Evolutionary conservation across 441 rosid genomes (phyloP), one percentile per base, ranked within the genome.

Genomic region (Aleurites moluccanus): DNA sequence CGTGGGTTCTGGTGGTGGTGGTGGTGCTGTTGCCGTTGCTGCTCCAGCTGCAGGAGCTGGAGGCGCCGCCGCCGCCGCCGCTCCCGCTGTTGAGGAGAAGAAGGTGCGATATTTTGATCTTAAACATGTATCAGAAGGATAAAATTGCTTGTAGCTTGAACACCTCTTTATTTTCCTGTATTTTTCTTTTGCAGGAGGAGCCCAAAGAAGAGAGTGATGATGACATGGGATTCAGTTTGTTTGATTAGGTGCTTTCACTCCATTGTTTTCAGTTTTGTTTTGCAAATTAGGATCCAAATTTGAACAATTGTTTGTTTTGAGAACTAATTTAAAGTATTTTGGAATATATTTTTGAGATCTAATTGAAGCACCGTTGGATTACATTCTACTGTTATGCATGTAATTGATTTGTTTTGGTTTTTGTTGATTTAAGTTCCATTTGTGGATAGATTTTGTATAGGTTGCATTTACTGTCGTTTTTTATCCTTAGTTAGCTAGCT

Each of bases 1-100:
- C 25, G 91, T 85, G 20, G 97, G 97, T 20, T 79, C 90, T 38
- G 94, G 92, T 40, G 89, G 97, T 2, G 90, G 82, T 25, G 90
- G 82, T 42, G 91, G 71, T 2, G 80, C 81, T 20, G 85, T 79
- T 13, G 77, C 84, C 3, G 78, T 78, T 15, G 81, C 89, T 0
- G 78, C 87, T 23, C 79, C 81, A 3, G 90, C 80, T 18, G 88
- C 74, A 56, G 85, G 75, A 21, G 89, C 57, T 21, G 90, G 78
- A 20, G 84, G 75, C 0, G 87, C 72, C 0, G 86, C 84, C 1
- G 85, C 87, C 1, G 84, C 80, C 0, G 83, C 89, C 47, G 80
- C 86, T 0, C 82, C 78, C 64, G n/a, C 64, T 61, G 64, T 25
- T 14, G 93, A 91, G 67, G 83, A 85, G 86, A 89, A 89, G 85